Conservation (phyloP, 176 grass and related monocot species). For the Eleusine coracana region DNA sequence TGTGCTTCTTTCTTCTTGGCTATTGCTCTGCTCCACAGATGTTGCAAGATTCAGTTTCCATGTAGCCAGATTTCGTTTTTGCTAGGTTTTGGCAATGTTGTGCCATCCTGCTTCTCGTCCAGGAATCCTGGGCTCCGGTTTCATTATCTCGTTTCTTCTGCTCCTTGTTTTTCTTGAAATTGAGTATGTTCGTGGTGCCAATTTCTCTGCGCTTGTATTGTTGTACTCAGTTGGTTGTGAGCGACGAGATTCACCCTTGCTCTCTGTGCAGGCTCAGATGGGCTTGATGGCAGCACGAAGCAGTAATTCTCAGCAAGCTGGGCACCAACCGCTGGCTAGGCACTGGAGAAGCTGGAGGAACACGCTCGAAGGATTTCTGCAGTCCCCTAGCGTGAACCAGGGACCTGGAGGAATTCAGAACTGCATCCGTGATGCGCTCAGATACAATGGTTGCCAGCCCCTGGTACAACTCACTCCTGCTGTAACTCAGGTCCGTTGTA, state of each 20-base stretch:
- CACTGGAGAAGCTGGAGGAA: conserved; percentile 80
- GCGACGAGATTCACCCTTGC: not conserved
- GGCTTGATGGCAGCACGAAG: not conserved
- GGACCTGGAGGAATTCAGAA: conserved; percentile 64
- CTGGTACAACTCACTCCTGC: conserved; percentile 15
- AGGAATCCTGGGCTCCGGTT: no score
- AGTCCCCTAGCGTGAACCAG: conserved; percentile 44
- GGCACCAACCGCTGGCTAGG: not conserved
- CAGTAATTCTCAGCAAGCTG: not conserved
- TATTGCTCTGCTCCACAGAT: not conserved
- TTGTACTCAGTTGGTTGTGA: not conserved
- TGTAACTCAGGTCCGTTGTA: not conserved
- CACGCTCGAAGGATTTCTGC: conserved; percentile 57
- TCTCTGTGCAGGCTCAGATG: conserved; percentile 3
- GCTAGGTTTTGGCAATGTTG: conserved; percentile 6
- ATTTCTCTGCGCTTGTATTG: not conserved
- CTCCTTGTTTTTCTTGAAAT: not conserved
- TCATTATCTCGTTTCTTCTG: not conserved
- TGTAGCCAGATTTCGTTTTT: conserved; percentile 7
- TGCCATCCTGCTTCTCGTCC: not conserved
- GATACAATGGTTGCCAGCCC: conserved; percentile 38
- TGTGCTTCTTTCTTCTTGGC: not conserved
- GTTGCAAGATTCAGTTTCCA: not conserved
- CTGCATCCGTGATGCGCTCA: conserved; percentile 73
- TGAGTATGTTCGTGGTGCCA: not conserved